Evolutionary conservation across 176 grass and related monocot genomes (phyloP).

Genomic region (Raddia distichophylla): DNA sequence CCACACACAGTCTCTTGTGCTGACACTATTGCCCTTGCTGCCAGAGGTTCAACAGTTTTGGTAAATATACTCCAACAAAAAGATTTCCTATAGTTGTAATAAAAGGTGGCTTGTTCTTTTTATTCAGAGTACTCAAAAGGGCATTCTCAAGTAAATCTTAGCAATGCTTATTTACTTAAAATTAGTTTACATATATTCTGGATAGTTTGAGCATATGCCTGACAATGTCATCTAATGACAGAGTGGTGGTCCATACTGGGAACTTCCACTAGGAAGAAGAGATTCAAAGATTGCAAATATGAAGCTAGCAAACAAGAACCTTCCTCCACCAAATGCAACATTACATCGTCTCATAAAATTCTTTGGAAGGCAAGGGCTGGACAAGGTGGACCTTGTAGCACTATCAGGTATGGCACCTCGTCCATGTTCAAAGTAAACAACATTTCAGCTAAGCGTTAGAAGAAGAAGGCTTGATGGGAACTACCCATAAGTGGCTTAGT

Average conservation of each 20-base stretch:
- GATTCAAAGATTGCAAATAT: constrained; percentile 81
- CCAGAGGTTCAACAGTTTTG: constrained; percentile 70
- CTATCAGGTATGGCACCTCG: constrained; percentile 61
- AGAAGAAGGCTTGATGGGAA: neutral
- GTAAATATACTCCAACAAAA: constrained; percentile 43
- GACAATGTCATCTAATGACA: constrained; percentile 34
- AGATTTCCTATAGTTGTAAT: constrained; percentile 3
- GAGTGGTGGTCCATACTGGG: constrained; percentile 82
- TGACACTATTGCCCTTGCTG: constrained; percentile 70
- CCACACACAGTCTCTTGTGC: constrained; percentile 78
- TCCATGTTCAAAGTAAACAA: constrained; percentile 3
- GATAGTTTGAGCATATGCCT: constrained; percentile 17
- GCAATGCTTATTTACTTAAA: neutral
- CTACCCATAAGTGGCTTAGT: neutral
- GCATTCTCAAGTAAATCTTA: neutral
- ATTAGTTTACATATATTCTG: neutral
- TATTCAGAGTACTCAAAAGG: constrained; percentile 19
- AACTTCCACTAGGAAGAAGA: constrained; percentile 84
- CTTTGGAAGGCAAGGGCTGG: constrained; percentile 67
- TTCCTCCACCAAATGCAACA: constrained; percentile 80
- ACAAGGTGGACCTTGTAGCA: constrained; percentile 73
- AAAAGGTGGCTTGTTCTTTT: neutral
- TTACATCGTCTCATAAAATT: constrained; percentile 61
- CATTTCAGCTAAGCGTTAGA: constrained; percentile 11
- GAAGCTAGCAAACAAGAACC: constrained; percentile 77